Conservation (phyloP, 1,139 yeast genomes). For the Geotrichum aggregatum region DNA sequence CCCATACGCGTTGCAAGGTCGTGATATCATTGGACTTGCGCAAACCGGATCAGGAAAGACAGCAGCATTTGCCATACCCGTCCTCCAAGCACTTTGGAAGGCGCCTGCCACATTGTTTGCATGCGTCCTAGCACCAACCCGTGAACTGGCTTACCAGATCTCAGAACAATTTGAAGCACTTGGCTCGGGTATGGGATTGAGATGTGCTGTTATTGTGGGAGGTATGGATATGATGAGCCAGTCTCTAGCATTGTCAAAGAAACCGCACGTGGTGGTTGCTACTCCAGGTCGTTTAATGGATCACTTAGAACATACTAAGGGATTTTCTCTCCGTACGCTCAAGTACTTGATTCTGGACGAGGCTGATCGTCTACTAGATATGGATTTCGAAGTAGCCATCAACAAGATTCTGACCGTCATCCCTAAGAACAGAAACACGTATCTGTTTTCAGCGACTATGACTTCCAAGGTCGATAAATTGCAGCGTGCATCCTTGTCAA, state of each 20-base stretch:
- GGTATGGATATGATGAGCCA: slow-evolving; percentile 99
- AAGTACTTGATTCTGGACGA: slow-evolving; percentile 92
- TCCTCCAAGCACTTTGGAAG: slow-evolving; percentile 83
- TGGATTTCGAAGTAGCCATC: slow-evolving; percentile 95
- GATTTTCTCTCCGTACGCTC: slow-evolving; percentile 75
- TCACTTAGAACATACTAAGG: slow-evolving; percentile 91
- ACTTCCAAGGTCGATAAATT: slow-evolving; percentile 90
- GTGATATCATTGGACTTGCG: slow-evolving; percentile 91
- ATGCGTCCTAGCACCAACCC: slow-evolving; percentile 88
- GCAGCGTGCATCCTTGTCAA: slow-evolving; percentile 83
- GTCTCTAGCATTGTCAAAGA: slow-evolving; percentile 85
- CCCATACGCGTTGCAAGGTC: slow-evolving; percentile 85
- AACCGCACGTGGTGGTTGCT: slow-evolving; percentile 91
- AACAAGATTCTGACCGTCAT: slow-evolving; percentile 80
- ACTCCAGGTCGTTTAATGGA: slow-evolving; percentile 96
- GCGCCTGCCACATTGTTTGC: slow-evolving; percentile 86
- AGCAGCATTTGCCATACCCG: slow-evolving; percentile 82
- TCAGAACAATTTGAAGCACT: slow-evolving; percentile 92
- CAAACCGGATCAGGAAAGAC: slow-evolving; percentile 96
- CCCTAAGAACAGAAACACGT: slow-evolving; percentile 83
- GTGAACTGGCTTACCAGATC: slow-evolving; percentile 95
- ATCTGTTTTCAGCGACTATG: slow-evolving; percentile 92
- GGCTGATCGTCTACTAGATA: slow-evolving; percentile 90
- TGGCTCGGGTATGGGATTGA: slow-evolving; percentile 84
- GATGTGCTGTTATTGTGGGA: slow-evolving; percentile 86